A percentile compares a stretch with the other conserved stretches of the same genome.
Evolutionary conservation across 495 filamentous ascomycete species (phyloP).

Genomic region (Peziza echinospora): DNA sequence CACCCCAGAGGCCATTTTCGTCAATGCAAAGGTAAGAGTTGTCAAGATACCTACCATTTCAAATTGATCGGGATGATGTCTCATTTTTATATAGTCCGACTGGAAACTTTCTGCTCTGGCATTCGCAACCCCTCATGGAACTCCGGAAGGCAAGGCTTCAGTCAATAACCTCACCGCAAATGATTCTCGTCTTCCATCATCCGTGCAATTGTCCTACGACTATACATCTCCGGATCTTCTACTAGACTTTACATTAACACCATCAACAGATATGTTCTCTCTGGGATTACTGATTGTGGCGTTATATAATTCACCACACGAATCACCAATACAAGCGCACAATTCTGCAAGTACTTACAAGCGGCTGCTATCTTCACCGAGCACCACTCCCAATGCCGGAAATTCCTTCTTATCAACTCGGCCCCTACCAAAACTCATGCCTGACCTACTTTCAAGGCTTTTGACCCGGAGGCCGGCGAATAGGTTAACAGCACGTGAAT

Average conservation of each 20-base stretch:
- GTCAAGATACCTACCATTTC: background rate
- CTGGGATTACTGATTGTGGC: slow-evolving; percentile 72
- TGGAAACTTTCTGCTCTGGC: slow-evolving; percentile 91
- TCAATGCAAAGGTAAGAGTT: slow-evolving; percentile 64
- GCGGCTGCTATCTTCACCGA: slow-evolving; percentile 51
- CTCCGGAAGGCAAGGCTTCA: slow-evolving; percentile 24
- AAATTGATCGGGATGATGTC: background rate
- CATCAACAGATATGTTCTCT: slow-evolving; percentile 75
- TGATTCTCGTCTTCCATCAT: slow-evolving; percentile 60
- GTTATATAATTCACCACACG: slow-evolving; percentile 81
- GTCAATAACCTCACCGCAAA: slow-evolving; percentile 56
- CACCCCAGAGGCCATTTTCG: slow-evolving; percentile 81
- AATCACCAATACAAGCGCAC: slow-evolving; percentile 61
- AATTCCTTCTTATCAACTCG: slow-evolving; percentile 71
- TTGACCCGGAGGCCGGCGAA: slow-evolving; percentile 72
- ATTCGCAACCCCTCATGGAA: slow-evolving; percentile 42
- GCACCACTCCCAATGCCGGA: slow-evolving; percentile 46
- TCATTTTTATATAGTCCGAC: slow-evolving; percentile 41
- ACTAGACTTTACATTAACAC: slow-evolving; percentile 60
- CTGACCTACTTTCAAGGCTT: slow-evolving; percentile 52
- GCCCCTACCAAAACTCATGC: slow-evolving; percentile 57
- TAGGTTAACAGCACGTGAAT: slow-evolving; percentile 70
- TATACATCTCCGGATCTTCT: slow-evolving; percentile 88
- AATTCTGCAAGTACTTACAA: slow-evolving; percentile 62
- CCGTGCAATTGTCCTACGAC: slow-evolving; percentile 76